Evolutionary conservation across 2,329 filamentous ascomycete species (phyloP), one percentile per base, ranked within the genome.

Genomic region (Chalara sp.): DNA sequence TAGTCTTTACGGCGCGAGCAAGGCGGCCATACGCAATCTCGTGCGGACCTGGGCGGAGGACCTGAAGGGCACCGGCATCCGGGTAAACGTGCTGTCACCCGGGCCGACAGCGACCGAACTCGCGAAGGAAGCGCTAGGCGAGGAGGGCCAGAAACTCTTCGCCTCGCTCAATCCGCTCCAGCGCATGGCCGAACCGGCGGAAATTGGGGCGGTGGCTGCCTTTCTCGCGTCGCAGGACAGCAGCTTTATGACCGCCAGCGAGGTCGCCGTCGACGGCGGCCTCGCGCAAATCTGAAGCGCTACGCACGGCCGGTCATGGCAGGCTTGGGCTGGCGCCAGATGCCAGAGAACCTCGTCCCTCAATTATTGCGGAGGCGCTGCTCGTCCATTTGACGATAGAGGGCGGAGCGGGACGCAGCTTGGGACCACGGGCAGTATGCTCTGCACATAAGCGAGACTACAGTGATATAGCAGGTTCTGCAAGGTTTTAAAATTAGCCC

Each of bases 101-200:
- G 54, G 29, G 58, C 65, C 44, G 54, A 57, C 8, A 58, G 64
- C 11, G 21, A 56, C 53, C 1, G 53, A 56, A 33, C 45, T 56
- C 12, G 53, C 53, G 13, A 56, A 56, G 52, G 53, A 42, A 37
- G 53, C 52, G 46, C 28, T 56, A 13, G 53, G 53, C 12, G 53
- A 56, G 49, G 53, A 54, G 46, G 53, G 53, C 30, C 44, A 48
- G 51, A 56, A 56, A 49, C 7, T 41, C 6, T 56, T 56, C 32
- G 53, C 52, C 30, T 6, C 21, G 37, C 45, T 54, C 28, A 56
- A 51, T 46, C 49, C 49, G 35, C 32, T 56, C 35, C 44, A 54
- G 48, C 52, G 53, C 11, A 56, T 56, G 53, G 52, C 53, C 28
- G 52, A 54, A 32, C 52, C 53, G 46, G 44, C 48, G 48, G 53